Evolutionary conservation across 371 early-diverging fungal species (phyloP), one percentile per base, ranked within the genome.

Genomic region (Mucor plumbeus): DNA sequence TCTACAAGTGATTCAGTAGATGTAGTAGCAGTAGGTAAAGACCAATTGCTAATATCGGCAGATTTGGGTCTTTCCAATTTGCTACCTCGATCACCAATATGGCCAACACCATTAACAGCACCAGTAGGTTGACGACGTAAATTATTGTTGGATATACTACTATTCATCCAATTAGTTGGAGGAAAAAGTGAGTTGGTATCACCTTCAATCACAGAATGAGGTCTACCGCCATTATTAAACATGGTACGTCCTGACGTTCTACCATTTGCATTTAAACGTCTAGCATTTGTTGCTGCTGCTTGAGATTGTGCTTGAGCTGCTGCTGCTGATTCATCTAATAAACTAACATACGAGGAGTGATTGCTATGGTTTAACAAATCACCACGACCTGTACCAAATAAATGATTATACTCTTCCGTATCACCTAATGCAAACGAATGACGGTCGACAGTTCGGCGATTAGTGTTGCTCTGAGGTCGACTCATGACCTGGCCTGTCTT

Each of bases 391-490:
- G 67, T 60, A 2, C 80, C 76, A 69, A 85, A 83, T 59, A 84
- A 43, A 14, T 82, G 73, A 57, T 64, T 80, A 55, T 85, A 84
- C 41, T 88, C 88, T 48, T 88, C 88, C 14, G 84, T 86, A 58
- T 86, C 88, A 1, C 86, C 85, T 34, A 88, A 77, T n/a, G 89
- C 86, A 69, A 90, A 87, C 0, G 92, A 91, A 73, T 92, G 91
- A 63, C 93, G 90, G 66, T 92, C 92, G 44, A 84, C 80, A 17
- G 86, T 73, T n/a, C 87, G 78, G 40, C 77, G 71, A 59, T 64
- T 73, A 0, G 78, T 59, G 34, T 64, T 58, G 44, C 67, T 79
- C 31, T 79, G 78, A 43, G 87, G 83, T 47, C 86, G 73, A 64
- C 83, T 85, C 56, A 81, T 74, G 34, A 78, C 73, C 56, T 83